These are phyloP conservation scores for Penicillium sp. DNA, from an alignment of 2,329 filamentous ascomycete species.

Conservation along the genomic window DNA sequence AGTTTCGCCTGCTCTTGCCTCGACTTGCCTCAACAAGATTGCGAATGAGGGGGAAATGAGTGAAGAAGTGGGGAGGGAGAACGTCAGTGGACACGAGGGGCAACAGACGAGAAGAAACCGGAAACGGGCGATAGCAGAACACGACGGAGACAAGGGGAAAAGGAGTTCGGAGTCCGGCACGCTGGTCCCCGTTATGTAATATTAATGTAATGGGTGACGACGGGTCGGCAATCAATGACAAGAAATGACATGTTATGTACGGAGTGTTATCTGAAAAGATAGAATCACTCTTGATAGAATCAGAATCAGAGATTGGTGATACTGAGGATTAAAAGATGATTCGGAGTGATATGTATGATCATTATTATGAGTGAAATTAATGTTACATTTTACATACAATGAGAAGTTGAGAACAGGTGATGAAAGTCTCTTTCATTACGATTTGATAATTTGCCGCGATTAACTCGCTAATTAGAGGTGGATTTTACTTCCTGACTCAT, in stretches of 20 bases:
- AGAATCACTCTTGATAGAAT: too few relatives aligned
- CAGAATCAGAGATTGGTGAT: too few relatives aligned
- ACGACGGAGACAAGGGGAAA: too few relatives aligned
- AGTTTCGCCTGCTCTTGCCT: neutral
- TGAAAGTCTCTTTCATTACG: neutral
- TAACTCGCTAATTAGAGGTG: neutral
- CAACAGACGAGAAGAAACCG: constrained; percentile 17
- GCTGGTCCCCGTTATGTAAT: constrained; percentile 10
- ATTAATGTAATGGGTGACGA: constrained; percentile 6
- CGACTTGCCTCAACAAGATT: neutral
- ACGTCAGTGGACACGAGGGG: neutral
- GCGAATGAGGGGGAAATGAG: neutral
- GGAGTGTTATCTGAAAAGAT: too few relatives aligned
- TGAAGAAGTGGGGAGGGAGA: neutral
- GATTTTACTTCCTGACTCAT: neutral
- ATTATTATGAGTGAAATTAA: too few relatives aligned
- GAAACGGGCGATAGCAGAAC: constrained; percentile 14
- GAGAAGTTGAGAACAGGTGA: too few relatives aligned
- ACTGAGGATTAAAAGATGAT: too few relatives aligned
- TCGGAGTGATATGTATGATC: too few relatives aligned
- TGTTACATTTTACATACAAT: too few relatives aligned
- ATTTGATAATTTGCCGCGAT: neutral
- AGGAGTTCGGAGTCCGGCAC: constrained; percentile 8
- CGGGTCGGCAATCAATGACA: neutral
- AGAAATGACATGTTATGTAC: too few relatives aligned